Percentiles rank a stretch among this genome's conserved stretches.
These are phyloP conservation scores for Talaromyces sp. DNA, from an alignment of 2,329 filamentous ascomycete species.

Conservation along the genomic window DNA sequence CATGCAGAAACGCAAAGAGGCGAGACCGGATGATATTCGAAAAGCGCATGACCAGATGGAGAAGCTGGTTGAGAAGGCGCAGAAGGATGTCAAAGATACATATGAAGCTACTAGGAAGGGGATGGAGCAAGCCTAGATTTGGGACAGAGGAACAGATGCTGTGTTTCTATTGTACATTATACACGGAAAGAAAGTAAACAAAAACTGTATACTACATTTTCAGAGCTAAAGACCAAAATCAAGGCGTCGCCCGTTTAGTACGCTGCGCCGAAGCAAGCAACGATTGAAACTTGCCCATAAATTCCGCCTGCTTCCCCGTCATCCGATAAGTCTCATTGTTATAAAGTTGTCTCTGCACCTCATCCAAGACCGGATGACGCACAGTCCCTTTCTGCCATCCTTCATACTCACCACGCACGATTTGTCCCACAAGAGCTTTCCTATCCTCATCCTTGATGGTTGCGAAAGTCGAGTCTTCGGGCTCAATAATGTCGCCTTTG, in stretches of 20 bases:
- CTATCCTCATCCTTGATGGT: conserved; percentile 26
- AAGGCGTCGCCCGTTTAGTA: conserved; percentile 24
- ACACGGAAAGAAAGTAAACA: neutral
- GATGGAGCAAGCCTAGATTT: conserved; percentile 33
- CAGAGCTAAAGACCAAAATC: neutral
- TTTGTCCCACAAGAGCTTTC: conserved; percentile 30
- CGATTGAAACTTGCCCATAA: conserved; percentile 38
- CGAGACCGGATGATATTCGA: conserved; percentile 44
- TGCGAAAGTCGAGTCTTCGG: conserved; percentile 29
- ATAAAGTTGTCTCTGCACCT: conserved; percentile 35
- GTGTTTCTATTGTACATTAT: conserved; percentile 5
- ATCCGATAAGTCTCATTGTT: conserved; percentile 43
- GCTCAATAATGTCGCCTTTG: conserved; percentile 38
- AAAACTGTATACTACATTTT: conserved; percentile 3
- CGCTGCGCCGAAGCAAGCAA: conserved; percentile 30
- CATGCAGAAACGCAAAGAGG: conserved; percentile 42
- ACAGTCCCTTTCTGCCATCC: conserved; percentile 18
- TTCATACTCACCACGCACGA: conserved; percentile 36
- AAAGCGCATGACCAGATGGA: conserved; percentile 49
- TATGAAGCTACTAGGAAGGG: conserved; percentile 42
- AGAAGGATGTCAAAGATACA: conserved; percentile 45
- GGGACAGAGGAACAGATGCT: neutral
- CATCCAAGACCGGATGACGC: conserved; percentile 29
- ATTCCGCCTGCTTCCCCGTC: conserved; percentile 33
- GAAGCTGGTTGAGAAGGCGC: conserved; percentile 45